Evolutionary conservation across 164 flowering plant species (phyloP).

Genomic region (Berberis vulgaris): DNA sequence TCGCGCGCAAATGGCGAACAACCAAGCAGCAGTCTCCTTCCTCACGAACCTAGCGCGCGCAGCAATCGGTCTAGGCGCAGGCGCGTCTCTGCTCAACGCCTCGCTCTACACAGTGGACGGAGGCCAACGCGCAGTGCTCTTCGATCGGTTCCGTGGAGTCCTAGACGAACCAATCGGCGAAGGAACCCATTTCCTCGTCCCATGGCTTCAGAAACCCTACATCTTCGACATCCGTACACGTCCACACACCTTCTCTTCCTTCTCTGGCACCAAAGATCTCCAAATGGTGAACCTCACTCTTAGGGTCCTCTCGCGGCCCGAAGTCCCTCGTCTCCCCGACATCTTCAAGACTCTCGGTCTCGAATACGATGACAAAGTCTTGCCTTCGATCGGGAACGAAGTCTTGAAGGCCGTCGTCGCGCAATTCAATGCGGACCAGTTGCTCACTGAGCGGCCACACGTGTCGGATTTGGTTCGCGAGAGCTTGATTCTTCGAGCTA

Average conservation of each 20-base stretch:
- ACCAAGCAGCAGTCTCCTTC: constrained; percentile 52
- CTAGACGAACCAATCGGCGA: constrained; percentile 61
- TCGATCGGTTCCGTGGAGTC: constrained; percentile 72
- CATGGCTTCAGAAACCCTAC: constrained; percentile 73
- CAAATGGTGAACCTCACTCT: constrained; percentile 91
- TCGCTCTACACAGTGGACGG: constrained; percentile 72
- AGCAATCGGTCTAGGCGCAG: constrained; percentile 54
- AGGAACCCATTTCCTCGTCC: constrained; percentile 81
- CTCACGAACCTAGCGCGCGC: constrained; percentile 59
- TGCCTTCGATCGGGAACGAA: constrained; percentile 87
- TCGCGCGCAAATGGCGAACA: constrained; percentile 6
- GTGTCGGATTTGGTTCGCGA: constrained; percentile 75
- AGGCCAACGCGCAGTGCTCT: constrained; percentile 53
- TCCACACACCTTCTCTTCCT: constrained; percentile 74
- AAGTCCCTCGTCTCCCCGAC: constrained; percentile 38
- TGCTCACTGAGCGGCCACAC: constrained; percentile 77
- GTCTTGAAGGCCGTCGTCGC: constrained; percentile 85
- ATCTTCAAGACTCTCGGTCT: constrained; percentile 70
- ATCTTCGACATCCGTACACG: constrained; percentile 81
- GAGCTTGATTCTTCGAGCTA: constrained; percentile 18
- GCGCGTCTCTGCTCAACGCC: constrained; percentile 36
- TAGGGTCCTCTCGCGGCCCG: constrained; percentile 74
- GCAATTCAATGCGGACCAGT: constrained; percentile 85
- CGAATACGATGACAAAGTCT: constrained; percentile 86
- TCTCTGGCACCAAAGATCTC: constrained; percentile 84